Evolutionary conservation across 257 asterid species (phyloP), one percentile per base, ranked within the genome.

Genomic region (Fraxinus quadrangulata): DNA sequence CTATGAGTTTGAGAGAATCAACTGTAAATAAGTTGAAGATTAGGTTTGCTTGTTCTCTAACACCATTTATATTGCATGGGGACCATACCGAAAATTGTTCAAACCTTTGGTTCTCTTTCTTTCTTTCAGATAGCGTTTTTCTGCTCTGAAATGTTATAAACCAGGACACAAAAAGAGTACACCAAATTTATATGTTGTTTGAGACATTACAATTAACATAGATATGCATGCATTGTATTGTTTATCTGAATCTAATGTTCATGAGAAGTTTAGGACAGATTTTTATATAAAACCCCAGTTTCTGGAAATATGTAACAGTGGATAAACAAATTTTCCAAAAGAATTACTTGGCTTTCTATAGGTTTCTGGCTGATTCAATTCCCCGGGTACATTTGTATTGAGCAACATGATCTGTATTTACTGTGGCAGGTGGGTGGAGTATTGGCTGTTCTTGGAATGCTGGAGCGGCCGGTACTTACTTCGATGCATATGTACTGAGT

Each of bases 381-480:
- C 73, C 71, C 16, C 12, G 33, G 21, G 28, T 73, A 12, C 51
- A 28, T 68, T 26, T 40, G 34, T 68, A 61, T 47, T 49, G 26
- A 56, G 68, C 63, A 79, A 36, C 73, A 59, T 81, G 79, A 68
- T 83, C 37, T 77, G 56, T 71, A 56, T 81, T 81, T 63, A 77
- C 73, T 86, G 70, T 84, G 87, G 83, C 90, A 94, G 99, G 99
- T 86, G 99, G 99, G 70, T 74, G 78, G 77, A 94, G 99, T 87
- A 83, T 81, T 78, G 97, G 97, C 36, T 94, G 99, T 79, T 88
- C 90, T n/a, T 78, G 84, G 93, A 94, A 94, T 91, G 85, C 88
- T 78, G 99, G 99, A 82, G 99, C 97, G n/a, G 97, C 99, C 47
- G 99, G 99, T 78, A 94, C 99, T 85, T 92, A 92, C 82, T 92